A percentile compares a stretch with the other conserved stretches of the same genome.
These are phyloP conservation scores for Strobilomyces confusus DNA, from an alignment of 768 basidiomycete species.

Conservation along the genomic window DNA sequence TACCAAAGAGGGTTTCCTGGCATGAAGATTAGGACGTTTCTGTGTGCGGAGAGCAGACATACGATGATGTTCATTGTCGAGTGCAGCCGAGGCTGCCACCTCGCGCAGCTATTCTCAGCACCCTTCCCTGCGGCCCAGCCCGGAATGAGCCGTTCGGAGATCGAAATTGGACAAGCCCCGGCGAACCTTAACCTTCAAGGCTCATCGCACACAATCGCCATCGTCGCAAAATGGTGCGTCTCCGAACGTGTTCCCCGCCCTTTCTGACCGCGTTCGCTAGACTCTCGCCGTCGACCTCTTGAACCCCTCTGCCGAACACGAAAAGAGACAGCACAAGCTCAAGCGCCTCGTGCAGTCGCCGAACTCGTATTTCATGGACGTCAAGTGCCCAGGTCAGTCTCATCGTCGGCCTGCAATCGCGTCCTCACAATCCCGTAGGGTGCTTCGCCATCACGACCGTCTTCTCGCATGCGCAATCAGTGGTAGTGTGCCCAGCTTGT, in stretches of 20 bases:
- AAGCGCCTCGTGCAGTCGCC: conserved; percentile 98
- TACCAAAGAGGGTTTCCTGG: conserved; percentile 94
- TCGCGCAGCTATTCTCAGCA: background rate
- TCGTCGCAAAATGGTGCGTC: conserved; percentile 24
- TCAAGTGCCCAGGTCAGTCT: conserved; percentile 90
- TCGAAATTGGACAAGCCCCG: conserved; percentile 15
- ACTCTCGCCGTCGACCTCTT: conserved; percentile 97
- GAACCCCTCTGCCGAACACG: conserved; percentile 85
- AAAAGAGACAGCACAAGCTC: conserved; percentile 94
- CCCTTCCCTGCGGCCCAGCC: background rate
- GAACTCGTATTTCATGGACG: conserved; percentile 99
- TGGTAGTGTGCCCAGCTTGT: conserved; percentile 91
- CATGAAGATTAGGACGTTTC: conserved; percentile 14
- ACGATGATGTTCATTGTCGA: conserved; percentile 76
- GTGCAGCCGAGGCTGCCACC: conserved; percentile 9
- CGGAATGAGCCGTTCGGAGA: conserved; percentile 19
- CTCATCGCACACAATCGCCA: conserved; percentile 22
- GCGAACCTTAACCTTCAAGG: conserved; percentile 24
- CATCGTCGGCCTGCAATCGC: background rate
- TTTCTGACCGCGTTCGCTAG: conserved; percentile 39
- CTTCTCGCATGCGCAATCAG: conserved; percentile 99
- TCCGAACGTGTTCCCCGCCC: background rate
- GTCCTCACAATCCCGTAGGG: conserved; percentile 41
- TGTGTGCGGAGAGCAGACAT: background rate
- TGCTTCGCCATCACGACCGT: conserved; percentile 96